These are phyloP conservation scores for Telfairia occidentalis DNA, from an alignment of 331 rosid genomes.

Conservation along the genomic window DNA sequence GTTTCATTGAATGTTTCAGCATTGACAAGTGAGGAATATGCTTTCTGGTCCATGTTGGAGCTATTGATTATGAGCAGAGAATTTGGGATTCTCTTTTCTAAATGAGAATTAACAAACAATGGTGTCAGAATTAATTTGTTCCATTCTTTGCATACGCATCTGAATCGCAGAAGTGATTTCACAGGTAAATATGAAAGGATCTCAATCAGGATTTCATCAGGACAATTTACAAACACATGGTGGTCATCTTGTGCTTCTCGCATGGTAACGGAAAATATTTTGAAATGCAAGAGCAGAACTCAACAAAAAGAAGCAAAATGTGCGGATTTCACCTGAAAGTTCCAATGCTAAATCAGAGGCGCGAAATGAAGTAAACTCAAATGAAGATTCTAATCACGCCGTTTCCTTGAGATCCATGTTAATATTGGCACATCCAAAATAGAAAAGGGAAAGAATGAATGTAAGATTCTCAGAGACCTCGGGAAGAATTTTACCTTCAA, in stretches of 20 bases:
- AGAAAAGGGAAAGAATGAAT: background rate
- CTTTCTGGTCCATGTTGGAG: background rate
- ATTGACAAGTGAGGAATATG: background rate
- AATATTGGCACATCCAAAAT: background rate
- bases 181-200: background rate
- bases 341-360: background rate
- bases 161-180: conserved; percentile 8
- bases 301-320: background rate
- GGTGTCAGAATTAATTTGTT: background rate
- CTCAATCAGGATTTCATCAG: background rate
- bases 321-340: background rate
- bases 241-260: background rate
- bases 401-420: background rate
- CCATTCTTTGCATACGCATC: conserved; percentile 6
- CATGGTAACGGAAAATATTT: background rate
- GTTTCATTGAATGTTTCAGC: background rate
- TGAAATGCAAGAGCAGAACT: background rate
- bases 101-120: background rate
- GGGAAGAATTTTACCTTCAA: background rate
- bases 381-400: background rate
- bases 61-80: background rate
- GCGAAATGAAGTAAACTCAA: background rate
- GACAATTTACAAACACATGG: background rate
- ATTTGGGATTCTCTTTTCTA: background rate
- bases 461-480: background rate